Percentiles rank a stretch among this genome's conserved stretches.
Evolutionary conservation across 495 filamentous ascomycete genomes (phyloP).

Genomic region (Penicillium desertorum): DNA sequence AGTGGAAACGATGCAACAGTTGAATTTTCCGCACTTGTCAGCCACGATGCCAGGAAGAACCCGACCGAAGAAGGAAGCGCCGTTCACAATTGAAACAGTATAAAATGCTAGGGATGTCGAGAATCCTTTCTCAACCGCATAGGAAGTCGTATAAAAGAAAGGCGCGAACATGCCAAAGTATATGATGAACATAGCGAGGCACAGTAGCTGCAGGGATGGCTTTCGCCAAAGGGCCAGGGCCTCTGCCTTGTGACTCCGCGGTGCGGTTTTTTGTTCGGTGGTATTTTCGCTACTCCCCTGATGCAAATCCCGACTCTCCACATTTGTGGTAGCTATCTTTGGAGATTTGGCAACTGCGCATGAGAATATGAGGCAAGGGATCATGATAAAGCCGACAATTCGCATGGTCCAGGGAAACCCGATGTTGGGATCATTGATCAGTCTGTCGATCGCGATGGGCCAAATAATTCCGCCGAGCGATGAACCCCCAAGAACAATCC

Average conservation of each 20-base stretch:
- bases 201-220: conserved; percentile 46
- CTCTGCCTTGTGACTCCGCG: conserved; percentile 15
- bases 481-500: conserved; percentile 54
- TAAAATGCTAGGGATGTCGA: conserved; percentile 41
- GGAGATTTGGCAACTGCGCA: conserved; percentile 26
- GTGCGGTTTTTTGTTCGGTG: not conserved
- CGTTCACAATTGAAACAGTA: conserved; percentile 50
- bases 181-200: conserved; percentile 43
- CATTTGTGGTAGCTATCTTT: not conserved
- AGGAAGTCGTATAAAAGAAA: conserved; percentile 44
- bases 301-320: not conserved
- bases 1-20: conserved; percentile 61
- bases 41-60: conserved; percentile 56
- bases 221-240: conserved; percentile 24
- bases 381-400: conserved; percentile 49
- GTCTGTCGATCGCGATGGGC: conserved; percentile 44
- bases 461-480: conserved; percentile 56
- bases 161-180: conserved; percentile 52
- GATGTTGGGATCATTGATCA: conserved; percentile 34
- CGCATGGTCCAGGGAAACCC: conserved; percentile 54
- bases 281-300: not conserved
- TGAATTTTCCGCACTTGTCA: conserved; percentile 69
- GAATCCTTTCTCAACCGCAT: conserved; percentile 36
- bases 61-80: conserved; percentile 43
- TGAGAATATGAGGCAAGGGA: conserved; percentile 57